These are phyloP conservation scores for Sugiyamaella boreocaroliniensis DNA, from an alignment of 805 yeast species.

Conservation along the genomic window DNA sequence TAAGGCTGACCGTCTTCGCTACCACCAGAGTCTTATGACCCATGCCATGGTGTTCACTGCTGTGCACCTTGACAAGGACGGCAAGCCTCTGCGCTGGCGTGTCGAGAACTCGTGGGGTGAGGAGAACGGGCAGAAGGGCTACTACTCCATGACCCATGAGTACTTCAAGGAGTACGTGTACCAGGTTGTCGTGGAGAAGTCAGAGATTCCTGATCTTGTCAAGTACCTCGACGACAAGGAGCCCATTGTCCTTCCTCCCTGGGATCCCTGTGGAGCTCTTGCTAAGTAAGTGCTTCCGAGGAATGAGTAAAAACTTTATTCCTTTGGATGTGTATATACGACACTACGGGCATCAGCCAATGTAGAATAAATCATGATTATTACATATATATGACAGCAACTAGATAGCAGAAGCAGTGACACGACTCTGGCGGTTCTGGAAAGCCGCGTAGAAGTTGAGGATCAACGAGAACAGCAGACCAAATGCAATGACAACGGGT, in stretches of 20 bases:
- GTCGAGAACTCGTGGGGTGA: slow-evolving; percentile 78
- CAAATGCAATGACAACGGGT: slow-evolving; percentile 70
- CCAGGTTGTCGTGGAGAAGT: slow-evolving; percentile 58
- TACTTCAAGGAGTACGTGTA: slow-evolving; percentile 69
- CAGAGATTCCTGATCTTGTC: slow-evolving; percentile 39
- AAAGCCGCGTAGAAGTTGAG: slow-evolving; percentile 56
- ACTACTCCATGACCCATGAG: slow-evolving; percentile 63
- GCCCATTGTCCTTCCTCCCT: slow-evolving; percentile 58
- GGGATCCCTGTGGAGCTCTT: slow-evolving; percentile 77
- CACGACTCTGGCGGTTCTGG: slow-evolving; percentile 5
- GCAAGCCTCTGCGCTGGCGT: slow-evolving; percentile 58
- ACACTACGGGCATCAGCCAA: neutral
- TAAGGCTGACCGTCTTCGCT: slow-evolving; percentile 64
- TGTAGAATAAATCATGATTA: neutral
- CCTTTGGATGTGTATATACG: no score
- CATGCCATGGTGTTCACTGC: slow-evolving; percentile 87
- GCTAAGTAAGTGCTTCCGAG: slow-evolving; percentile 32
- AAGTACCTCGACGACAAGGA: slow-evolving; percentile 36
- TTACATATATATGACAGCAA: neutral
- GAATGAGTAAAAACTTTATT: no score
- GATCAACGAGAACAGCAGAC: slow-evolving; percentile 57
- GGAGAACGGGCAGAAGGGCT: slow-evolving; percentile 59
- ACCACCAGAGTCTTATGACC: slow-evolving; percentile 73
- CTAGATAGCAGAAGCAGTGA: neutral
- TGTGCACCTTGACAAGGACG: slow-evolving; percentile 60